These are phyloP conservation scores for Echria macrotheca DNA, from an alignment of 495 filamentous ascomycete genomes.

Conservation along the genomic window DNA sequence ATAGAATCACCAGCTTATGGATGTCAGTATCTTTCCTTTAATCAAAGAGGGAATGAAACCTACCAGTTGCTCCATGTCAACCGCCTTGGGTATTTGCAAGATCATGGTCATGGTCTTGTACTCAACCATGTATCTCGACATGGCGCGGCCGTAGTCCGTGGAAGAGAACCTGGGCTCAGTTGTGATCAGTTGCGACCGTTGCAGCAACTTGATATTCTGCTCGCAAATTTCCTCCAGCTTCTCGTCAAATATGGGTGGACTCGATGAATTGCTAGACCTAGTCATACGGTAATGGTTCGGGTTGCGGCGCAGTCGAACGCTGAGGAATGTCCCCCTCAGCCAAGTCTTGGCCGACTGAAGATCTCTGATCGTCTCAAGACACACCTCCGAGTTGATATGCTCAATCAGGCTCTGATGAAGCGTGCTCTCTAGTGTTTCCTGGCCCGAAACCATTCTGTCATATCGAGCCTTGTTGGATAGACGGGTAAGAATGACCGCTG, in stretches of 20 bases:
- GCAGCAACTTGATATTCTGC: conserved; percentile 67
- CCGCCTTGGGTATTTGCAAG: conserved; percentile 54
- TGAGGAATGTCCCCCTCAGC: conserved; percentile 84
- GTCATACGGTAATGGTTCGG: conserved; percentile 74
- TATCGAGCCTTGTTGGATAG: conserved; percentile 64
- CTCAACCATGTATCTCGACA: conserved; percentile 90
- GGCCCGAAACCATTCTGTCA: conserved; percentile 75
- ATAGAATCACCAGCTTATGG: not conserved
- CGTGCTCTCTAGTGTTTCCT: conserved; percentile 80
- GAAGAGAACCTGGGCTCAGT: conserved; percentile 48
- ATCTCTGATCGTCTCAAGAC: conserved; percentile 70
- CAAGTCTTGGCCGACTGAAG: conserved; percentile 70
- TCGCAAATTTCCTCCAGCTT: conserved; percentile 75
- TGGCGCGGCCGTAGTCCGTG: conserved; percentile 78
- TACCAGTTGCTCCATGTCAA: conserved; percentile 67
- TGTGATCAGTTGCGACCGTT: conserved; percentile 55
- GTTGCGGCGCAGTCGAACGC: conserved; percentile 74
- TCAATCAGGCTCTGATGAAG: conserved; percentile 86
- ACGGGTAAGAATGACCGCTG: conserved; percentile 82
- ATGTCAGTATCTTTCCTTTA: no score
- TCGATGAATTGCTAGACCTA: conserved; percentile 36
- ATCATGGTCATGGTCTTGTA: conserved; percentile 84
- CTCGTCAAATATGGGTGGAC: conserved; percentile 54
- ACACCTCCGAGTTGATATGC: conserved; percentile 91
- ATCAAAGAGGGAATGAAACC: no score